Evolutionary conservation across 495 filamentous ascomycete genomes (phyloP).

Genomic region (Cercophora sp.): DNA sequence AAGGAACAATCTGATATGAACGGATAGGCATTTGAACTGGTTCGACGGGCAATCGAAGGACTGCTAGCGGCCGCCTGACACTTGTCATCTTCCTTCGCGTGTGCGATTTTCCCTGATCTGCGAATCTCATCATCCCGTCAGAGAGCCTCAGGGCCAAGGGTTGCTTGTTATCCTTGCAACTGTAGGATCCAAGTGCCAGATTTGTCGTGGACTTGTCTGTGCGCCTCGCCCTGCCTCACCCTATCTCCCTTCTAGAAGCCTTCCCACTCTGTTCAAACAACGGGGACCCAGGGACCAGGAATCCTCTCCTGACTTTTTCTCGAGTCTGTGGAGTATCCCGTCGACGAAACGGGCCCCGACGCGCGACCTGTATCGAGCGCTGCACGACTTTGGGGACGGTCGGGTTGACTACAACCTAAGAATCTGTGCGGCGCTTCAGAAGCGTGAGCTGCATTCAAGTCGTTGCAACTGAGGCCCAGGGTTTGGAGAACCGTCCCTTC

Average conservation of each 20-base stretch:
- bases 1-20: too few relatives aligned
- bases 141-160: conserved; percentile 13
- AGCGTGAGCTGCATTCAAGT: neutral
- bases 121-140: conserved; percentile 11
- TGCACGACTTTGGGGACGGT: neutral
- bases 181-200: conserved; percentile 1
- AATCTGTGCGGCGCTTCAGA: conserved; percentile 13
- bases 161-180: conserved; percentile 2
- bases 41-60: too few relatives aligned
- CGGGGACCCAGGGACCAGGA: neutral
- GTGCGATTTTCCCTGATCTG: too few relatives aligned
- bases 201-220: neutral
- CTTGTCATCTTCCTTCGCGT: too few relatives aligned
- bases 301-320: neutral
- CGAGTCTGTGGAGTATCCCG: neutral
- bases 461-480: neutral
- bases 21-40: too few relatives aligned
- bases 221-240: conserved; percentile 1
- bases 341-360: conserved; percentile 9
- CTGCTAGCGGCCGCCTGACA: too few relatives aligned
- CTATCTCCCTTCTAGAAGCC: conserved; percentile 6
- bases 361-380: conserved; percentile 2
- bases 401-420: conserved; percentile 14
- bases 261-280: neutral
- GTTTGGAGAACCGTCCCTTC: neutral